These are phyloP conservation scores for Recurvomyces mirabilis DNA, from an alignment of 495 filamentous ascomycete species.

Conservation along the genomic window DNA sequence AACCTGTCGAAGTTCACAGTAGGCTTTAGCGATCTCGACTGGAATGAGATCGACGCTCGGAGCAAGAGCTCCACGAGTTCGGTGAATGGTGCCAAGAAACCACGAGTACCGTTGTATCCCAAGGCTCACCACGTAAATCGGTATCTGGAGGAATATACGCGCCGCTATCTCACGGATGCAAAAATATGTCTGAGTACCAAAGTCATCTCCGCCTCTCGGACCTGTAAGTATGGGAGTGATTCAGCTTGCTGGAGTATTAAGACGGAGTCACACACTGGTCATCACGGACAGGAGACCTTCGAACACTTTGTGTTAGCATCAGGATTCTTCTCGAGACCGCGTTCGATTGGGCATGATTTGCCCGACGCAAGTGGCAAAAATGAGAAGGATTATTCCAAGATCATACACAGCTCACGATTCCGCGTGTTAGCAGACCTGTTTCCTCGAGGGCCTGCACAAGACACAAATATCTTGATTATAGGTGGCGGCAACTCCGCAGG, in stretches of 20 bases:
- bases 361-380: constrained; percentile 7
- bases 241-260: not conserved
- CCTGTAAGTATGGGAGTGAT: constrained; percentile 16
- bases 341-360: constrained; percentile 42
- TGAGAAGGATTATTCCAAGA: not conserved
- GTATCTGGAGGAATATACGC: constrained; percentile 55
- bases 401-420: constrained; percentile 50
- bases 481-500: constrained; percentile 77
- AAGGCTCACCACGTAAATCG: constrained; percentile 62
- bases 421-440: constrained; percentile 25
- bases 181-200: constrained; percentile 41
- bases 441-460: constrained; percentile 6
- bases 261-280: not conserved
- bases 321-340: constrained; percentile 60
- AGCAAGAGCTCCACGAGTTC: not conserved
- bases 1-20: constrained; percentile 74
- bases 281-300: constrained; percentile 35
- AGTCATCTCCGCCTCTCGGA: constrained; percentile 40
- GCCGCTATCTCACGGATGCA: constrained; percentile 43
- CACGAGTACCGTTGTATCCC: constrained; percentile 49
- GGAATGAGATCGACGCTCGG: constrained; percentile 38
- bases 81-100: not conserved
- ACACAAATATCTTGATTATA: constrained; percentile 60
- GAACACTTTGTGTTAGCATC: constrained; percentile 65
- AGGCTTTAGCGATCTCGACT: constrained; percentile 67